Percentiles rank a stretch among this genome's conserved stretches.
These are phyloP conservation scores for Leucocoprinus gongylophorus DNA, from an alignment of 1,284 basidiomycete species.

Conservation along the genomic window DNA sequence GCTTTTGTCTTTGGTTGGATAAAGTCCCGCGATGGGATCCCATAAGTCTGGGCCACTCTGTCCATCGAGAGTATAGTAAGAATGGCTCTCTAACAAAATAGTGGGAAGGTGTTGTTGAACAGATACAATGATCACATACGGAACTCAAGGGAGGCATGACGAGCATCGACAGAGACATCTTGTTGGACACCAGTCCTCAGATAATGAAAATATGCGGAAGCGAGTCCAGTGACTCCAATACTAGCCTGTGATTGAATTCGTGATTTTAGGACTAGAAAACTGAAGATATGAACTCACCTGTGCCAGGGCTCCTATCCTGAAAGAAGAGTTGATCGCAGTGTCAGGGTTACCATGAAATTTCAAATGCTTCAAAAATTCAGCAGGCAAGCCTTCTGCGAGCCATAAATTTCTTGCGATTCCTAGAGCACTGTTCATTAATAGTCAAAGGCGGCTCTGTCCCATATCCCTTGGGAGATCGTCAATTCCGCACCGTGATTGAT, in stretches of 20 bases:
- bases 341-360: conserved; percentile 30
- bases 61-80: conserved; percentile 42
- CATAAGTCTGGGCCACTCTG: conserved; percentile 32
- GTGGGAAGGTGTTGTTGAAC: background rate
- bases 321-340: conserved; percentile 41
- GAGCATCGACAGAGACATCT: conserved; percentile 44
- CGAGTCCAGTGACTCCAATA: conserved; percentile 46
- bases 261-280: background rate
- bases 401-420: conserved; percentile 25
- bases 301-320: conserved; percentile 43
- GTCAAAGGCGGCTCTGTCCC: background rate
- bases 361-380: conserved; percentile 30
- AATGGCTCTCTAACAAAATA: conserved; percentile 39
- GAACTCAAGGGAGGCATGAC: conserved; percentile 53
- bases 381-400: conserved; percentile 33
- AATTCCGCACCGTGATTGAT: background rate
- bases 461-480: background rate
- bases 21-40: conserved; percentile 49
- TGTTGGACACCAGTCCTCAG: conserved; percentile 42
- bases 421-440: conserved; percentile 4
- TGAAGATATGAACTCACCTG: conserved; percentile 29
- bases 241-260: conserved; percentile 33
- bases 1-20: conserved; percentile 43
- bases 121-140: conserved; percentile 32
- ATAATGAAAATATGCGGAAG: conserved; percentile 45